Evolutionary conservation across 106 monocot species (phyloP).

Genomic region (Chionographis japonica): DNA sequence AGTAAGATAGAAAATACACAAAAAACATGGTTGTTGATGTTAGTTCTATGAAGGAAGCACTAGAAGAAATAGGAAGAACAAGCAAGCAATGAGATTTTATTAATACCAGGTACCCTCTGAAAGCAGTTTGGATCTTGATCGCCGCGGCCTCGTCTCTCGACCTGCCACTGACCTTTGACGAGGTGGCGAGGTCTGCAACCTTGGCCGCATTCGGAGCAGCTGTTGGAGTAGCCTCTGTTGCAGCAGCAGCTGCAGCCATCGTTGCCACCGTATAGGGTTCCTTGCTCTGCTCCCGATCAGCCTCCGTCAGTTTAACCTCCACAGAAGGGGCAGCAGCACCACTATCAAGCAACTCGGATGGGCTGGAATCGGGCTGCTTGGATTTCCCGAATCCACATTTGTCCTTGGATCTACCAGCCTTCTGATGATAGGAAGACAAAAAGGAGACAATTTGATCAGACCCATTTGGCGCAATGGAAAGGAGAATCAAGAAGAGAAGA

Average conservation of each 20-base stretch:
- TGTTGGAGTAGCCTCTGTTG: conserved; percentile 21
- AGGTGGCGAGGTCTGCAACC: conserved; percentile 24
- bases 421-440: conserved; percentile 12
- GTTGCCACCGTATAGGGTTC: conserved; percentile 14
- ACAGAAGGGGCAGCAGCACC: conserved; percentile 11
- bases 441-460: conserved; percentile 5
- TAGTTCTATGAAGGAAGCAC: too few species aligned
- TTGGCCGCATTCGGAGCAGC: conserved; percentile 30
- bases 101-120: conserved; percentile 66
- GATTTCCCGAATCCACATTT: conserved; percentile 22
- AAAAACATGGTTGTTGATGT: too few species aligned
- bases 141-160: conserved; percentile 52
- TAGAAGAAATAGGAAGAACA: too few species aligned
- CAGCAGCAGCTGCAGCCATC: conserved; percentile 15
- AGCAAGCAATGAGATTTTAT: too few species aligned
- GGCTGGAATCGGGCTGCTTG: conserved; percentile 21
- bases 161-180: conserved; percentile 21
- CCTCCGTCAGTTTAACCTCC: conserved; percentile 30
- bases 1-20: too few species aligned
- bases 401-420: conserved; percentile 12
- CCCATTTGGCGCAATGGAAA: neutral
- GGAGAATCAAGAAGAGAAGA: neutral
- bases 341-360: conserved; percentile 20
- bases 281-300: conserved; percentile 32
- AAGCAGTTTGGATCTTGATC: conserved; percentile 70